Percentiles rank a stretch among this genome's conserved stretches.
These are phyloP conservation scores for Hypoxylon rickii DNA, from an alignment of 495 filamentous ascomycete genomes.

Conservation along the genomic window DNA sequence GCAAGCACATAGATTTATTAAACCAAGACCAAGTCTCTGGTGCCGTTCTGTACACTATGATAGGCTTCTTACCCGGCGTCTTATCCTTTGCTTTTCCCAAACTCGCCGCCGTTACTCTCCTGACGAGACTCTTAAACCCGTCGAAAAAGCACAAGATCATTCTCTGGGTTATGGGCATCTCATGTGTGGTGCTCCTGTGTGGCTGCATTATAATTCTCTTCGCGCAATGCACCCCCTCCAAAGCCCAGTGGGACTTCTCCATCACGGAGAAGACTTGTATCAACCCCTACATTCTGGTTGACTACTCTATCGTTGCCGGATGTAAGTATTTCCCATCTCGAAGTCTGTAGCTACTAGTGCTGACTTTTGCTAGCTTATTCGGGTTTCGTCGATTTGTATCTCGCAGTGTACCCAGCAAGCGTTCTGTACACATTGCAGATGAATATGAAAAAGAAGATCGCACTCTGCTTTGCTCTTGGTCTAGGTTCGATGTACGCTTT, in stretches of 20 bases:
- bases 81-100: constrained; percentile 50
- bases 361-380: constrained; percentile 38
- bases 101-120: constrained; percentile 48
- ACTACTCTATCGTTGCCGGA: constrained; percentile 48
- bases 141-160: constrained; percentile 32
- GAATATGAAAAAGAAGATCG: constrained; percentile 51
- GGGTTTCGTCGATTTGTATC: constrained; percentile 51
- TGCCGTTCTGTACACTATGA: constrained; percentile 41
- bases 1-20: constrained; percentile 36
- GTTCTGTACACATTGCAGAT: constrained; percentile 53
- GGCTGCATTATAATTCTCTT: constrained; percentile 46
- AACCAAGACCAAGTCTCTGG: constrained; percentile 28
- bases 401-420: constrained; percentile 52
- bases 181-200: constrained; percentile 38
- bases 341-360: too few relatives aligned
- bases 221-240: constrained; percentile 47
- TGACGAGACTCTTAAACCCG: constrained; percentile 46
- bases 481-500: constrained; percentile 51
- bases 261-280: constrained; percentile 41
- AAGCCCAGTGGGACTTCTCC: constrained; percentile 47
- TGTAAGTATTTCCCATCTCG: constrained; percentile 37
- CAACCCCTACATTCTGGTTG: constrained; percentile 41
- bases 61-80: constrained; percentile 46
- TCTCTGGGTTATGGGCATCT: constrained; percentile 41
- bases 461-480: constrained; percentile 48